These are phyloP conservation scores for Acanthamoeba lenticulata DNA, from an alignment of 208 protist genomes.

Conservation along the genomic window DNA sequence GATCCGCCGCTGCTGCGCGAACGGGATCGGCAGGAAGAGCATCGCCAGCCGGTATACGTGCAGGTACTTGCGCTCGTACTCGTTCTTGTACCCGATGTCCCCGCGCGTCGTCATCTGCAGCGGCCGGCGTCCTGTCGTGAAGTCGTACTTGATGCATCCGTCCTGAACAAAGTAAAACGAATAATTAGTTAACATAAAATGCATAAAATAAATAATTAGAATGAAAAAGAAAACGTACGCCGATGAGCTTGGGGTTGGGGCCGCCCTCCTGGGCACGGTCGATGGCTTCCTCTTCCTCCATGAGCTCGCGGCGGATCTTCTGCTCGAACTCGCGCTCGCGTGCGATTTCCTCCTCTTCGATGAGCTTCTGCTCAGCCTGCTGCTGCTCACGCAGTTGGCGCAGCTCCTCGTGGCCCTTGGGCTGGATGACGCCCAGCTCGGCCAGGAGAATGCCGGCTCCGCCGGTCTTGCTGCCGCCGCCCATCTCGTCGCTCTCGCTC, in stretches of 20 bases:
- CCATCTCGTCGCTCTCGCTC: conserved; percentile 52
- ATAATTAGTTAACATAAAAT: background rate
- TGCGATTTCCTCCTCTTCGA: conserved; percentile 61
- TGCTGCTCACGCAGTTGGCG: background rate
- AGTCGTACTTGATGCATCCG: conserved; percentile 65
- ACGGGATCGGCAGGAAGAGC: conserved; percentile 63
- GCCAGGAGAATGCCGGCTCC: background rate
- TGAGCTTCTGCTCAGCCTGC: conserved; percentile 40
- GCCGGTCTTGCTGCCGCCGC: background rate
- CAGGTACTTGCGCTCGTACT: conserved; percentile 57
- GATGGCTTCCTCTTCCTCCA: conserved; percentile 53
- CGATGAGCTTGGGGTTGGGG: conserved; percentile 58
- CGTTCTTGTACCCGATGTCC: conserved; percentile 59
- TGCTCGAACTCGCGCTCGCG: conserved; percentile 58
- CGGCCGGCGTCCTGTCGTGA: conserved; percentile 30
- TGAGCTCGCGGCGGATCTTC: conserved; percentile 60
- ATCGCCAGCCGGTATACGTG: conserved; percentile 33
- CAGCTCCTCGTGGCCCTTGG: conserved; percentile 59
- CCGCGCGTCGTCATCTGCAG: conserved; percentile 26
- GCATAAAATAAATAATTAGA: too few relatives aligned
- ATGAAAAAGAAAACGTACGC: background rate
- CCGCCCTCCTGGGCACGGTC: conserved; percentile 49
- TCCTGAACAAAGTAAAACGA: background rate
- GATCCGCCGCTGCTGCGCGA: conserved; percentile 12
- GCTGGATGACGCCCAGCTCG: conserved; percentile 2